phyloP scores from a whole-genome alignment of 2,329 filamentous ascomycete species.

The Lecanicillium sp. region DNA sequence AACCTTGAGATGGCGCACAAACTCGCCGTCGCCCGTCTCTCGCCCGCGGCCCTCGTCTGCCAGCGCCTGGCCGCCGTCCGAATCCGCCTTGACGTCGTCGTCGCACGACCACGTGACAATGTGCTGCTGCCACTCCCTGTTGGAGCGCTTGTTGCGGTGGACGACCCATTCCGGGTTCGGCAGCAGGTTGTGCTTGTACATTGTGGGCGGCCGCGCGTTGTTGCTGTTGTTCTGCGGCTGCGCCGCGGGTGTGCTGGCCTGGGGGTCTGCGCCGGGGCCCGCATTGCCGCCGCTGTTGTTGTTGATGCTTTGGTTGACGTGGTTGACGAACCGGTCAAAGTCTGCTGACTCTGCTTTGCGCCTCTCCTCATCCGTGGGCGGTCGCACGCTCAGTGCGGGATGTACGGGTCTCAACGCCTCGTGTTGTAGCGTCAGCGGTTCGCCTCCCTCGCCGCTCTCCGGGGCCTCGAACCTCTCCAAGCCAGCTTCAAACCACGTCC shows the following conservation, averaged over 20 bases:
- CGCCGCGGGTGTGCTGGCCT: no score
- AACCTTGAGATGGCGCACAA: constrained; percentile 46
- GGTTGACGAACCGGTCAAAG: constrained; percentile 29
- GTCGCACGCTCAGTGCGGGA: not conserved
- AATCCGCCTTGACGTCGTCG: constrained; percentile 39
- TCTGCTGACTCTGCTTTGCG: constrained; percentile 14
- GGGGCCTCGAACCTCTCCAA: constrained; percentile 44
- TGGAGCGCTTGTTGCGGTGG: constrained; percentile 37
- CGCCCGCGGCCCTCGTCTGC: constrained; percentile 38
- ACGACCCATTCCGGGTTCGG: constrained; percentile 32
- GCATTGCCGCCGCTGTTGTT: no score
- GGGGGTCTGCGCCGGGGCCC: no score
- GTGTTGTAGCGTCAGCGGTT: not conserved
- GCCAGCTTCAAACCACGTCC: constrained; percentile 58
- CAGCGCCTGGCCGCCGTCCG: constrained; percentile 29
- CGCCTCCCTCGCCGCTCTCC: not conserved
- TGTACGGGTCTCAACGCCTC: constrained; percentile 6
- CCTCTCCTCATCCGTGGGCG: no score
- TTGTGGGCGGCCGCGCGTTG: constrained; percentile 4
- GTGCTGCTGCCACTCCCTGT: constrained; percentile 28
- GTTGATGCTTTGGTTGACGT: no score
- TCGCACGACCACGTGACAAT: constrained; percentile 45
- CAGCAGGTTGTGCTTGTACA: constrained; percentile 30
- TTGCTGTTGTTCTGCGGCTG: no score
- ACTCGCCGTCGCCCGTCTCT: constrained; percentile 44